Evolutionary conservation across 1,284 basidiomycete species (phyloP).

Genomic region (Ustilago loliicola): DNA sequence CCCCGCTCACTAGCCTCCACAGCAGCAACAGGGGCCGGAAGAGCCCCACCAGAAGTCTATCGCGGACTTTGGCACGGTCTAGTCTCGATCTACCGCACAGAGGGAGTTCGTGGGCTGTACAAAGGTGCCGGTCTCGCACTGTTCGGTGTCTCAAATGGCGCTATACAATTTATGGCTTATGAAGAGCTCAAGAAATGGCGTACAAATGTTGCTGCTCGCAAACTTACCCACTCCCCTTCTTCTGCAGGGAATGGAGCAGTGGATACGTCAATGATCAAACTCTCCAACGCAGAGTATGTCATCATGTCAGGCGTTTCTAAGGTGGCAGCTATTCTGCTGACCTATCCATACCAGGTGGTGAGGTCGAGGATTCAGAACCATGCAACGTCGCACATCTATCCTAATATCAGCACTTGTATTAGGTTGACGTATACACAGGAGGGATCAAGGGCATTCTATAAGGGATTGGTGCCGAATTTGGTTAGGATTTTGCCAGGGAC

Average conservation of each 20-base stretch:
- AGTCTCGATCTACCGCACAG: slow-evolving; percentile 54
- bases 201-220: slow-evolving; percentile 71
- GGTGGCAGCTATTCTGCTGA: slow-evolving; percentile 83
- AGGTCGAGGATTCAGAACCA: slow-evolving; percentile 87
- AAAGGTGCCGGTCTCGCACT: slow-evolving; percentile 89
- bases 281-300: slow-evolving; percentile 87
- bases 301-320: slow-evolving; percentile 92
- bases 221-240: not conserved
- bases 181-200: slow-evolving; percentile 92
- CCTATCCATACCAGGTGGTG: slow-evolving; percentile 98
- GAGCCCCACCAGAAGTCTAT: slow-evolving; percentile 47
- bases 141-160: slow-evolving; percentile 93
- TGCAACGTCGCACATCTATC: slow-evolving; percentile 75
- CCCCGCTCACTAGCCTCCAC: slow-evolving; percentile 70
- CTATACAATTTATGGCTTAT: slow-evolving; percentile 95
- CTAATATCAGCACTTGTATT: slow-evolving; percentile 84
- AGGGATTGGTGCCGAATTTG: slow-evolving; percentile 95
- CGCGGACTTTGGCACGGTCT: slow-evolving; percentile 62
- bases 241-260: not conserved
- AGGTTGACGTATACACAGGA: slow-evolving; percentile 84
- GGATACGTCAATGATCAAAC: slow-evolving; percentile 44
- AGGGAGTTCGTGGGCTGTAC: slow-evolving; percentile 86
- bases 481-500: slow-evolving; percentile 95
- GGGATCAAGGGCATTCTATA: slow-evolving; percentile 89
- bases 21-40: slow-evolving; percentile 7